Evolutionary conservation across 768 basidiomycete genomes (phyloP).

Genomic region (Cystofilobasidium bisporidii): DNA sequence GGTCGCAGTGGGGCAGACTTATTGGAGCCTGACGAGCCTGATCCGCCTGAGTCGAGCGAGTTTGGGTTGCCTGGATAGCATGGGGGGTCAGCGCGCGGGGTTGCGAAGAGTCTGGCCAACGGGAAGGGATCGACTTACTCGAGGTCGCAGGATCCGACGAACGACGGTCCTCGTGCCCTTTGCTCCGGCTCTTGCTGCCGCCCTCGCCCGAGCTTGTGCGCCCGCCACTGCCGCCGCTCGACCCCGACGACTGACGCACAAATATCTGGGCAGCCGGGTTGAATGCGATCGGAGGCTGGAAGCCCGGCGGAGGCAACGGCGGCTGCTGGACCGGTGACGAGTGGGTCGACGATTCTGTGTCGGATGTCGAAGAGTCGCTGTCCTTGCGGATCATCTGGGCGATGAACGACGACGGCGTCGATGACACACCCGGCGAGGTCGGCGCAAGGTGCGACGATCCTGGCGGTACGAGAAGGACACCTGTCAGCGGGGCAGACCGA

Average conservation of each 20-base stretch:
- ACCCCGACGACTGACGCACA: slow-evolving; percentile 1
- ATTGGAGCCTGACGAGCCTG: neutral
- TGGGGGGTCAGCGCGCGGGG: too few relatives aligned
- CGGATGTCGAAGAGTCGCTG: neutral
- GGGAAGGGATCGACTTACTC: neutral
- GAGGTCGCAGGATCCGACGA: neutral
- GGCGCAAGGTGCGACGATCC: neutral
- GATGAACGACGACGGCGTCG: neutral
- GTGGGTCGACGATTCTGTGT: neutral
- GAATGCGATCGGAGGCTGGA: slow-evolving; percentile 26
- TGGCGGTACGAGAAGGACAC: neutral
- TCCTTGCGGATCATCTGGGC: neutral
- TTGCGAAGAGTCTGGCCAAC: too few relatives aligned
- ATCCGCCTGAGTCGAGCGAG: neutral
- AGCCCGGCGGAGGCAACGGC: slow-evolving; percentile 22
- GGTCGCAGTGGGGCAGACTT: neutral
- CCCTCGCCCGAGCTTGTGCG: neutral
- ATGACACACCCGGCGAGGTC: neutral
- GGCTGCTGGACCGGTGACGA: slow-evolving; percentile 9
- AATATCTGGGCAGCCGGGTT: slow-evolving; percentile 20
- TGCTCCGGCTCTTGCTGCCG: neutral
- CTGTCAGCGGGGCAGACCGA: too few relatives aligned
- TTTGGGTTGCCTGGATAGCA: too few relatives aligned
- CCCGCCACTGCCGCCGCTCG: neutral
- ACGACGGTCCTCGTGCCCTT: neutral